Evolutionary conservation across 306 rosid genomes (phyloP).

Genomic region (Inga leiocalycina): DNA sequence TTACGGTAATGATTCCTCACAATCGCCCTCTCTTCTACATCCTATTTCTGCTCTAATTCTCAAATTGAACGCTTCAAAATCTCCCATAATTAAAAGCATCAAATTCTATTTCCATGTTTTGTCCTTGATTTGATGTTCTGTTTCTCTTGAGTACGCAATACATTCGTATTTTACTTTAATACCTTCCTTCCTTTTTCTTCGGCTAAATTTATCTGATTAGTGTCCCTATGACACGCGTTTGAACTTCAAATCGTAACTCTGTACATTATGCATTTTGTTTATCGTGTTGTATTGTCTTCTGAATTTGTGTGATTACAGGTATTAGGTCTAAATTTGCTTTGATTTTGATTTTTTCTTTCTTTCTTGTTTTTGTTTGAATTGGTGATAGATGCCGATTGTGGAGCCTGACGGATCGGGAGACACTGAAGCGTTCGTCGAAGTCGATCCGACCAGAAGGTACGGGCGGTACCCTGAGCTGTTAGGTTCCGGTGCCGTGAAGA

Average conservation of each 20-base stretch:
- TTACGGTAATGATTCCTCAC: constrained; percentile 34
- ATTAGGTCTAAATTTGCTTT: background rate
- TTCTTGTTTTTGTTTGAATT: background rate
- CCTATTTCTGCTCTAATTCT: background rate
- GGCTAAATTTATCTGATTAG: background rate
- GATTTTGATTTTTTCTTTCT: background rate
- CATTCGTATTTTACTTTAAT: background rate
- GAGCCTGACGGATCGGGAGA: constrained; percentile 49
- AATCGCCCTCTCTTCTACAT: constrained; percentile 17
- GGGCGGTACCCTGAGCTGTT: constrained; percentile 47
- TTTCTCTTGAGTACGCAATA: background rate
- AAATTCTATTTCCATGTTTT: background rate
- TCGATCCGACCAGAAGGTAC: constrained; percentile 69
- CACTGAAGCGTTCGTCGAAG: constrained; percentile 67
- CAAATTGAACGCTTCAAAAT: background rate
- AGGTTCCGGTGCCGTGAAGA: background rate
- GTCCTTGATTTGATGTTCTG: background rate
- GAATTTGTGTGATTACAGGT: background rate
- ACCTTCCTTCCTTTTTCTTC: background rate
- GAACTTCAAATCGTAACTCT: background rate
- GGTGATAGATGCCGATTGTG: constrained; percentile 60
- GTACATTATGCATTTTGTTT: background rate
- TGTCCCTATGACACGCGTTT: background rate
- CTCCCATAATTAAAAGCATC: background rate
- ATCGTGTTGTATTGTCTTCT: background rate